These are phyloP conservation scores for Xylariomycetidae sp. DNA, from an alignment of 2,329 filamentous ascomycete genomes.

Conservation along the genomic window DNA sequence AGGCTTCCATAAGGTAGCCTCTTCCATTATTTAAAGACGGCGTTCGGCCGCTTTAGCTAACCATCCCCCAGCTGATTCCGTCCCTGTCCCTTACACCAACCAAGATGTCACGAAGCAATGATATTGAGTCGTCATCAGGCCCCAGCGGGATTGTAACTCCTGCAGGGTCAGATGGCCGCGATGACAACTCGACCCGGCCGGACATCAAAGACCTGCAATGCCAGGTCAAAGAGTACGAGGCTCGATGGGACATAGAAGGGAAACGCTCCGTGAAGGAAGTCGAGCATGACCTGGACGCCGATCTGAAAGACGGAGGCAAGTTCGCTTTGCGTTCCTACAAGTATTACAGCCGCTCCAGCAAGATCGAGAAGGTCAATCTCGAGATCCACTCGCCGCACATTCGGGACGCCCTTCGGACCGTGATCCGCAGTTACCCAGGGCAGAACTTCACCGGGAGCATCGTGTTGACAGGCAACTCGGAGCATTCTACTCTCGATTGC, in stretches of 20 bases:
- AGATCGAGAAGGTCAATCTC: conserved; percentile 7
- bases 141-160: background rate
- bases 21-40: too few species aligned
- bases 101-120: conserved; percentile 5
- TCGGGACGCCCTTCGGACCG: conserved; percentile 3
- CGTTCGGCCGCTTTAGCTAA: too few species aligned
- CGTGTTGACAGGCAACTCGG: conserved; percentile 4
- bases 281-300: conserved; percentile 3
- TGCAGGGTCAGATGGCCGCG: background rate
- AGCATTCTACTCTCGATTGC: conserved; percentile 2
- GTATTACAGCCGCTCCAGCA: conserved; percentile 3
- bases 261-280: conserved; percentile 5
- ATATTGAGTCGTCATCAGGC: conserved; percentile 3
- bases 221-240: conserved; percentile 8
- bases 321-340: conserved; percentile 6
- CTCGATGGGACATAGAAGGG: conserved; percentile 5
- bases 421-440: conserved; percentile 4
- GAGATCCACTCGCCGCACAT: conserved; percentile 6
- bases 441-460: conserved; percentile 6
- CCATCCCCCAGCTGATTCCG: too few species aligned
- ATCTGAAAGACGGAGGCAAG: conserved; percentile 5
- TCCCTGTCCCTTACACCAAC: background rate
- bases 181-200: background rate
- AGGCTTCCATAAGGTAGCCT: too few species aligned
- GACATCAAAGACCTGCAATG: conserved; percentile 4